A percentile compares a stretch with the other conserved stretches of the same genome.
phyloP scores from a whole-genome alignment of 2,329 filamentous ascomycete species.

The Cladosporium sp. region DNA sequence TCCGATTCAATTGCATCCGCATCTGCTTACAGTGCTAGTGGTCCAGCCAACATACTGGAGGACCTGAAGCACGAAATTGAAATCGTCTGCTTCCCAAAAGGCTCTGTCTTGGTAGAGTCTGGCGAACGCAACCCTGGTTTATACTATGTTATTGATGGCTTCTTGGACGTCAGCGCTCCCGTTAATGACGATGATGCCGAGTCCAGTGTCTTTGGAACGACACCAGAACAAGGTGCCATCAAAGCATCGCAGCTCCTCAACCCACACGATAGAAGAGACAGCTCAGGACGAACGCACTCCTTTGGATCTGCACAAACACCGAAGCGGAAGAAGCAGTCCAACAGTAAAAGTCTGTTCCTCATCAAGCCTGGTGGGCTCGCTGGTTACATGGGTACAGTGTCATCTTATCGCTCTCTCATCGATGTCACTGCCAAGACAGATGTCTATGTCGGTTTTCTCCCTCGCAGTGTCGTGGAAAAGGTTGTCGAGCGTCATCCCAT shows the following conservation, averaged over 20 bases:
- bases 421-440: slow-evolving; percentile 97
- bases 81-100: slow-evolving; percentile 95
- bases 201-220: slow-evolving; percentile 41
- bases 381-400: slow-evolving; percentile 90
- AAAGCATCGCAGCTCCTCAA: slow-evolving; percentile 31
- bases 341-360: slow-evolving; percentile 72
- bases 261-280: not conserved
- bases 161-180: slow-evolving; percentile 88
- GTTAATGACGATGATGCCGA: slow-evolving; percentile 58
- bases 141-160: slow-evolving; percentile 97
- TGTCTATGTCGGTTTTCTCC: slow-evolving; percentile 94
- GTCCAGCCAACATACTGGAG: slow-evolving; percentile 63
- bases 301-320: slow-evolving; percentile 19
- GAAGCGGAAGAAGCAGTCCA: slow-evolving; percentile 43
- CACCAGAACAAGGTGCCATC: slow-evolving; percentile 31
- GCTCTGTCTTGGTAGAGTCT: slow-evolving; percentile 90
- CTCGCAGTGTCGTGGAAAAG: slow-evolving; percentile 76
- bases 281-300: slow-evolving; percentile 6
- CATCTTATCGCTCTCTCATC: slow-evolving; percentile 92
- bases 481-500: slow-evolving; percentile 92
- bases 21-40: slow-evolving; percentile 48
- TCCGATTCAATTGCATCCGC: slow-evolving; percentile 71
- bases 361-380: slow-evolving; percentile 93
- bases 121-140: slow-evolving; percentile 93
- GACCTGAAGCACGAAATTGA: slow-evolving; percentile 91